Base-by-base conservation (phyloP, 257 asterid species). In the Haberlea rhodopensis region DNA sequence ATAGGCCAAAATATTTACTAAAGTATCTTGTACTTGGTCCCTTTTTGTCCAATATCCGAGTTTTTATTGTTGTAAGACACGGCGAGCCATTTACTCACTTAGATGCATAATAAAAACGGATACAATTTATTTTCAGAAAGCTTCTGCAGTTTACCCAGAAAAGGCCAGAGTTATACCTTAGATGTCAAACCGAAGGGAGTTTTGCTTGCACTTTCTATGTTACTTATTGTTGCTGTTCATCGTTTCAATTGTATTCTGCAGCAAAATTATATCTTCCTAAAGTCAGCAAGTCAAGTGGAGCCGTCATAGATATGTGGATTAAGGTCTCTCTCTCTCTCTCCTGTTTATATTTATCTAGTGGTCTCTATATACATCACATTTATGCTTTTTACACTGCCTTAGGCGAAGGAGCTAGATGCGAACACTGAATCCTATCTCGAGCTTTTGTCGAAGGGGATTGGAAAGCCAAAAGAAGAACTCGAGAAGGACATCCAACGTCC, bases 231-330 rank as follows among this genome's bases (percentile, higher is more conserved):
- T 19, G 23, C 7, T 62, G 57, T 52, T 26, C 11, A 45, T 24
- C 7, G n/a, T 43, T 48, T 29, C 59, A 26, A 54, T 10, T 75
- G 25, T 75, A 59, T 75, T 48, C 57, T 80, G 85, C 87, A 94
- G 99, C 97, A 8, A 82, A 83, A 76, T 69, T 94, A 57, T 87
- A 94, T 78, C 95, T 94, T 53, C 99, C 99, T 15, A 86, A 79
- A 70, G 90, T 80, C 68, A 69, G 63, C 73, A 84, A 73, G 76
- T 84, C 97, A 43, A 80, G 87, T 67, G 97, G 97, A 76, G 79
- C 94, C 60, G 88, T 65, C 63, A 83, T 70, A 28, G 99, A 94
- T 73, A 82, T 90, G 96, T 94, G 97, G 97, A 81, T 87, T 67
- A 87, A 84, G 99, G 99, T 92, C 72, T 66, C 78, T 65, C 70